phyloP scores from a whole-genome alignment of 2,329 filamentous ascomycete species.

The Pseudovirgaria hyperparasitica region DNA sequence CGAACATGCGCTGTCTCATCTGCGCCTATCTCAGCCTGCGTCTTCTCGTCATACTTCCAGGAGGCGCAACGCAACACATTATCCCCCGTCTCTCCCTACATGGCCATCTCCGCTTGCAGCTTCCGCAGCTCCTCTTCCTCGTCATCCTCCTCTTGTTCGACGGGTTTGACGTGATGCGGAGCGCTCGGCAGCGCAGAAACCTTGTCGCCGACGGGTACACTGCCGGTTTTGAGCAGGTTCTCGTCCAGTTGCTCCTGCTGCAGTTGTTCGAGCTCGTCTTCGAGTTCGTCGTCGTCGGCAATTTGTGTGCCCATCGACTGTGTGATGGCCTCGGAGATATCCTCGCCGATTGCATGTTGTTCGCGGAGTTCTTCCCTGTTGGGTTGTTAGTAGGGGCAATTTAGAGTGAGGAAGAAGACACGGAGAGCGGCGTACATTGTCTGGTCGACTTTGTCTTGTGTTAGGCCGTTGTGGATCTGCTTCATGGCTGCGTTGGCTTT shows the following conservation, averaged over 20 bases:
- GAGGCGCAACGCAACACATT: no score
- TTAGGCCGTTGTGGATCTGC: conserved; percentile 79
- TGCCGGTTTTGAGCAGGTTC: conserved; percentile 82
- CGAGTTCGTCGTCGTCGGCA: conserved; percentile 78
- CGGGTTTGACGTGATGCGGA: conserved; percentile 45
- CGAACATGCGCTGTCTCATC: no score
- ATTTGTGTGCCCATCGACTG: conserved; percentile 51
- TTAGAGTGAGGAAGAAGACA: background rate
- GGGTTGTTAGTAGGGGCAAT: conserved; percentile 1
- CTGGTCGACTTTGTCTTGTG: conserved; percentile 86
- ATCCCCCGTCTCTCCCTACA: conserved; percentile 45
- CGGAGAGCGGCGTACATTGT: conserved; percentile 63
- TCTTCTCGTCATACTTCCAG: no score
- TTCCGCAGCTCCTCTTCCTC: conserved; percentile 91
- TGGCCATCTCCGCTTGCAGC: conserved; percentile 93
- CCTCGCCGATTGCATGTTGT: conserved; percentile 84
- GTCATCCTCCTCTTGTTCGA: conserved; percentile 64
- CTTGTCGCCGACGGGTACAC: conserved; percentile 67
- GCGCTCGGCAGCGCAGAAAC: conserved; percentile 66
- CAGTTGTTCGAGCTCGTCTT: conserved; percentile 71
- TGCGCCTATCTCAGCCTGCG: no score
- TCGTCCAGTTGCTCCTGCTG: conserved; percentile 90
- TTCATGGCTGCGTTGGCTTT: conserved; percentile 83
- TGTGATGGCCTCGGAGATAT: conserved; percentile 79
- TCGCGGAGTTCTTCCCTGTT: conserved; percentile 77